Percentiles rank a stretch among this genome's conserved stretches.
Evolutionary conservation across 306 rosid species (phyloP).

Genomic region (Casuarina glauca): DNA sequence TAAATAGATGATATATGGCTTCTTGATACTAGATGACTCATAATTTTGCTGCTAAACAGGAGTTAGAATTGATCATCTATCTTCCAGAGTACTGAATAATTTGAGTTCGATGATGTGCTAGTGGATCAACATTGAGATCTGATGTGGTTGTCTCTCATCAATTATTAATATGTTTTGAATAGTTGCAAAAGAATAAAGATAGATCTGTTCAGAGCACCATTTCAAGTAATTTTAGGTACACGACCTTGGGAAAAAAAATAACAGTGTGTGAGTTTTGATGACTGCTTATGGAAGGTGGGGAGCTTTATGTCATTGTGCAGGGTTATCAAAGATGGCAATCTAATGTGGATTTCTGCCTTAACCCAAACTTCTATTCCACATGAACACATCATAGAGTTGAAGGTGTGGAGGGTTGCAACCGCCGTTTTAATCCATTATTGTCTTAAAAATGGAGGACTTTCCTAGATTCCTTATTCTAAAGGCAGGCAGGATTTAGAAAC

Average conservation of each 20-base stretch:
- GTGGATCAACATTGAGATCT: not conserved
- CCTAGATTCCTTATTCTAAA: not conserved
- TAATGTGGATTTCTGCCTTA: not conserved
- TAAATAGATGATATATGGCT: too few species aligned
- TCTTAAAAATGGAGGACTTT: not conserved
- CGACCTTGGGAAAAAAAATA: not conserved
- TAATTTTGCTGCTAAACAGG: not conserved
- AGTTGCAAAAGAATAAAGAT: not conserved
- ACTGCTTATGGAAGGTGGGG: not conserved
- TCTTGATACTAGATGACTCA: not conserved
- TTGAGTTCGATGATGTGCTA: not conserved
- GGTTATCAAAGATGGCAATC: not conserved
- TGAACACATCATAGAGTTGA: not conserved
- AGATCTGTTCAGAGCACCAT: not conserved
- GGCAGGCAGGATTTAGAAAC: not conserved
- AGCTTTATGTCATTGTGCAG: not conserved
- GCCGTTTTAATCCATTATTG: not conserved
- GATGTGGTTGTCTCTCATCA: not conserved
- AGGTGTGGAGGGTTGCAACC: not conserved
- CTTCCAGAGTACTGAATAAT: not conserved
- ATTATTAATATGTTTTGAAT: not conserved
- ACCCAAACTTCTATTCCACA: not conserved
- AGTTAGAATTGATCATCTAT: constrained; percentile 3
- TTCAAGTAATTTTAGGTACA: not conserved
- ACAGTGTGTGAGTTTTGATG: not conserved